These are phyloP conservation scores for Pseudocercospora eumusae DNA, from an alignment of 2,329 filamentous ascomycete species.

Conservation along the genomic window DNA sequence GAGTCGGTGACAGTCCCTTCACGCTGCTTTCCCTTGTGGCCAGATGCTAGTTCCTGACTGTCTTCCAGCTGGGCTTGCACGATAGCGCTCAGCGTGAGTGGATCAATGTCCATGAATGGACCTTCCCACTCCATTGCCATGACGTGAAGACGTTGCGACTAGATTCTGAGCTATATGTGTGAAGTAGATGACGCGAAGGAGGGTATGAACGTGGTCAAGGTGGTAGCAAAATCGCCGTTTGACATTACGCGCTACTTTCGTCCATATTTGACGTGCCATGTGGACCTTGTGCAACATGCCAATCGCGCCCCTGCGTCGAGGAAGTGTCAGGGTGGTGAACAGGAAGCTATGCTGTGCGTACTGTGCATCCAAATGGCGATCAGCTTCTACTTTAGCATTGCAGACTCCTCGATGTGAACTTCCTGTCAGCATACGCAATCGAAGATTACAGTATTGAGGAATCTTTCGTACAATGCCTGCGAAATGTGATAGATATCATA, in stretches of 20 bases:
- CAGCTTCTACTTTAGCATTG: too few species aligned
- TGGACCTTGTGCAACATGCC: not conserved
- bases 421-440: too few species aligned
- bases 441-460: too few species aligned
- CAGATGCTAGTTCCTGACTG: slow-evolving; percentile 41
- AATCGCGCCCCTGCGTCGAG: not conserved
- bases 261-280: not conserved
- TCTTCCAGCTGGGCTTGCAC: slow-evolving; percentile 61
- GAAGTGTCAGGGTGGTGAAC: not conserved
- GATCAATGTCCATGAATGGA: slow-evolving; percentile 20
- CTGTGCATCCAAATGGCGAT: too few species aligned
- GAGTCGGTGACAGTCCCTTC: slow-evolving; percentile 25
- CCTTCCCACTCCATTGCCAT: slow-evolving; percentile 18
- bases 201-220: not conserved
- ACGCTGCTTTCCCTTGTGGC: slow-evolving; percentile 27
- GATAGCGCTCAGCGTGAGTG: slow-evolving; percentile 20
- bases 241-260: not conserved
- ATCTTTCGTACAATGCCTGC: too few species aligned
- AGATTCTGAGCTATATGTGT: not conserved
- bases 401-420: too few species aligned
- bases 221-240: not conserved
- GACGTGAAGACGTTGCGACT: not conserved
- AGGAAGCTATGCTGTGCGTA: too few species aligned
- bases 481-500: too few species aligned
- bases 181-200: not conserved